phyloP scores from a whole-genome alignment of 78 protist species.

The Mastigamoeba balamuthi region DNA sequence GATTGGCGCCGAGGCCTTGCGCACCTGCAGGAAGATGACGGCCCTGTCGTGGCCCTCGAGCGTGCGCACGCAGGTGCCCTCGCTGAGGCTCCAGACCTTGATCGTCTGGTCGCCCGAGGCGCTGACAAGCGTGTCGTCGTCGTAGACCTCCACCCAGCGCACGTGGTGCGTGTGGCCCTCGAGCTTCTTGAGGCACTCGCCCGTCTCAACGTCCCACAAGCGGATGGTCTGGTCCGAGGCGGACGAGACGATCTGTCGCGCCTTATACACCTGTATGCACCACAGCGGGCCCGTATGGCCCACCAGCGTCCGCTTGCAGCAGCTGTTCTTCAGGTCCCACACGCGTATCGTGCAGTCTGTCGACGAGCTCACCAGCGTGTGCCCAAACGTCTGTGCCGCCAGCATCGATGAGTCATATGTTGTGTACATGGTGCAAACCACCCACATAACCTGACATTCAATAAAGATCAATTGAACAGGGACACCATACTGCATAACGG shows the following conservation, averaged over 20 bases:
- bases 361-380: slow-evolving; percentile 14
- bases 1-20: too few relatives aligned
- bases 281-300: slow-evolving; percentile 35
- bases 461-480: too few relatives aligned
- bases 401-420: too few relatives aligned
- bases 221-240: slow-evolving; percentile 23
- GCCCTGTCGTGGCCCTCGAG: slow-evolving; percentile 24
- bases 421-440: too few relatives aligned
- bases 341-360: slow-evolving; percentile 31
- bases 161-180: slow-evolving; percentile 24
- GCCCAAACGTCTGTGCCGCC: too few relatives aligned
- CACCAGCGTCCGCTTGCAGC: slow-evolving; percentile 12
- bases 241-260: slow-evolving; percentile 16
- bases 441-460: too few relatives aligned
- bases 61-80: slow-evolving; percentile 26
- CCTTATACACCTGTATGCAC: slow-evolving; percentile 35
- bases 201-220: slow-evolving; percentile 37
- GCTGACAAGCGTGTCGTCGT: slow-evolving; percentile 14
- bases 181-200: slow-evolving; percentile 6
- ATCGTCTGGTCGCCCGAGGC: slow-evolving; percentile 24
- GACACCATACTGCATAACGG: too few relatives aligned
- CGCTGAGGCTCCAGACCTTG: slow-evolving; percentile 34
- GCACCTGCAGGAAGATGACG: too few relatives aligned
- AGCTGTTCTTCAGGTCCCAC: slow-evolving; percentile 34
- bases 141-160: slow-evolving; percentile 26